Conservation (phyloP, 2,329 filamentous ascomycete genomes). For the Fusarium sp. region DNA sequence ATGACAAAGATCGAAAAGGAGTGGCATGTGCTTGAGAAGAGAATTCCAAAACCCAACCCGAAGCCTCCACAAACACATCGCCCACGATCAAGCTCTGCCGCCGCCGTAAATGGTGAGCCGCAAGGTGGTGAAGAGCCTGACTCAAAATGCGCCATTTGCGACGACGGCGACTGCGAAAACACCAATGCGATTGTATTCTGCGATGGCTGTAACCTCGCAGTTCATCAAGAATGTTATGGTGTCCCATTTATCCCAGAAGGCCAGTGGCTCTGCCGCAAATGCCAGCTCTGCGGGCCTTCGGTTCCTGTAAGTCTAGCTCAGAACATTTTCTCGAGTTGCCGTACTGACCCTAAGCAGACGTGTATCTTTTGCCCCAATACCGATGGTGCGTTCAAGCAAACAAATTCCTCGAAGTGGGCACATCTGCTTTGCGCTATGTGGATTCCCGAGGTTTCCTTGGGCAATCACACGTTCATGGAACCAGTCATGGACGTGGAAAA, state of each 20-base stretch:
- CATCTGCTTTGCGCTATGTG: conserved; percentile 97
- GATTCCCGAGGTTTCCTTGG: conserved; percentile 96
- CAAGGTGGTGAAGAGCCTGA: conserved; percentile 89
- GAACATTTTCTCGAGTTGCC: not conserved
- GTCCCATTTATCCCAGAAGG: conserved; percentile 99
- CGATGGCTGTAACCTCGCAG: conserved; percentile 95
- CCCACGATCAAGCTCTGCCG: conserved; percentile 91
- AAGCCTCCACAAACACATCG: conserved; percentile 95
- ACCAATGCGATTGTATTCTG: conserved; percentile 99
- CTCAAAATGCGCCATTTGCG: conserved; percentile 96
- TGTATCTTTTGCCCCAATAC: conserved; percentile 99
- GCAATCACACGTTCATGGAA: conserved; percentile 97
- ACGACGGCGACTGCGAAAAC: conserved; percentile 99
- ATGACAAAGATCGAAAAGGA: conserved; percentile 99
- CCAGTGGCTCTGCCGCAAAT: conserved; percentile 97
- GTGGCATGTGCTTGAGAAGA: conserved; percentile 95
- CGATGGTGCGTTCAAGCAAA: conserved; percentile 98
- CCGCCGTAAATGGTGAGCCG: conserved; percentile 93
- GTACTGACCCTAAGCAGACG: conserved; percentile 62
- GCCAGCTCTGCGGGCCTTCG: conserved; percentile 91
- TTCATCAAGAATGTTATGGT: conserved; percentile 98
- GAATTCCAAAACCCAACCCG: conserved; percentile 95
- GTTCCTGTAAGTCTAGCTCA: conserved; percentile 71
- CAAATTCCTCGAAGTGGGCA: conserved; percentile 94
- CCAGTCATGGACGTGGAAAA: conserved; percentile 98